These are phyloP conservation scores for Akanthomyces muscarius DNA, from an alignment of 2,329 filamentous ascomycete species.

Conservation along the genomic window DNA sequence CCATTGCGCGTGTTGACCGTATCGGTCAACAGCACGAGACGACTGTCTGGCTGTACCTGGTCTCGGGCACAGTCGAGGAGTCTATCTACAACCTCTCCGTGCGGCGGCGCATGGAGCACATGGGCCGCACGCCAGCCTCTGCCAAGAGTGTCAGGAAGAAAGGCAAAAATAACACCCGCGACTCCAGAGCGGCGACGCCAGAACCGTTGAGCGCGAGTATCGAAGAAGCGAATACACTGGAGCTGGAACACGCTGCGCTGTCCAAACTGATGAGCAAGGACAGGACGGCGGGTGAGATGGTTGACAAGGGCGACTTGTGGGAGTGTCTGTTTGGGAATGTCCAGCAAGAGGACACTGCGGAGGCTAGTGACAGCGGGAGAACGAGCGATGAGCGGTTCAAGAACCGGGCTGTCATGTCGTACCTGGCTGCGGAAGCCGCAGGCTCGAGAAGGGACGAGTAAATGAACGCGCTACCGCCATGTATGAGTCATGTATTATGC, in stretches of 20 bases:
- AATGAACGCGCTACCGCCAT: neutral
- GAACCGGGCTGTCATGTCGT: slow-evolving; percentile 25
- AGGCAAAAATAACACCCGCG: slow-evolving; percentile 27
- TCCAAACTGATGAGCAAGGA: slow-evolving; percentile 67
- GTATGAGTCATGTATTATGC: neutral
- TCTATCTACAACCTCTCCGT: slow-evolving; percentile 87
- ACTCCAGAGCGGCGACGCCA: slow-evolving; percentile 38
- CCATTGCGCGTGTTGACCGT: slow-evolving; percentile 88
- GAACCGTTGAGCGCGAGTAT: slow-evolving; percentile 59
- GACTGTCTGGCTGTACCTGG: slow-evolving; percentile 91
- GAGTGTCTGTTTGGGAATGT: slow-evolving; percentile 72
- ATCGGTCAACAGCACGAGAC: slow-evolving; percentile 88
- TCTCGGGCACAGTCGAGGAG: slow-evolving; percentile 88
- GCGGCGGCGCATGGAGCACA: slow-evolving; percentile 70
- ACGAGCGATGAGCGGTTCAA: slow-evolving; percentile 23
- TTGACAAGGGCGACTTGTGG: slow-evolving; percentile 79
- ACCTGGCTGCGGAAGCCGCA: slow-evolving; percentile 45
- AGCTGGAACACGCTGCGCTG: slow-evolving; percentile 71
- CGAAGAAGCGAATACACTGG: slow-evolving; percentile 79
- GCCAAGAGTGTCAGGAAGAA: slow-evolving; percentile 13
- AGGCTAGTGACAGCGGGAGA: slow-evolving; percentile 20
- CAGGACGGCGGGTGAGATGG: slow-evolving; percentile 71
- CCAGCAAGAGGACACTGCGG: slow-evolving; percentile 20
- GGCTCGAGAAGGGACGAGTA: slow-evolving; percentile 29
- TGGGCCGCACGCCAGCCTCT: slow-evolving; percentile 43